These are phyloP conservation scores for Salix udensis DNA, from an alignment of 345 rosid genomes.

Conservation along the genomic window DNA sequence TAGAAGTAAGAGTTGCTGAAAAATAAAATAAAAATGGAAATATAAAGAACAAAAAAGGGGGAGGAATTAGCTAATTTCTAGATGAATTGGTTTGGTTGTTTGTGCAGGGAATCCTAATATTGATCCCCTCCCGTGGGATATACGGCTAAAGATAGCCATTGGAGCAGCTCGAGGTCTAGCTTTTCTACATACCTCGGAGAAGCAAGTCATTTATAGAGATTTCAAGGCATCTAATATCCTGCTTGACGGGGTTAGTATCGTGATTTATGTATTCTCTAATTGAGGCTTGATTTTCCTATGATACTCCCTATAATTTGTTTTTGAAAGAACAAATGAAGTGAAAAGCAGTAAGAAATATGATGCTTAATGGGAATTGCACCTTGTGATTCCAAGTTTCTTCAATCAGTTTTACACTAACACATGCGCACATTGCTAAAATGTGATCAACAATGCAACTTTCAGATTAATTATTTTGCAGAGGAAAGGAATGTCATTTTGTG, in stretches of 20 bases:
- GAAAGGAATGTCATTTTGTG: neutral
- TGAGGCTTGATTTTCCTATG: neutral
- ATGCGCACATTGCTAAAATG: neutral
- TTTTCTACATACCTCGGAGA: conserved; percentile 64
- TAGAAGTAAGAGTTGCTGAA: conserved; percentile 47
- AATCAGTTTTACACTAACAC: neutral
- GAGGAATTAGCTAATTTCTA: neutral
- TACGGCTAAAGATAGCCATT: conserved; percentile 63
- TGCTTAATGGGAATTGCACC: neutral
- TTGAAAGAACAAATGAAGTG: neutral
- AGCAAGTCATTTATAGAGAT: conserved; percentile 76
- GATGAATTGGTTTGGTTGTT: conserved; percentile 2
- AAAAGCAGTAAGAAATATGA: neutral
- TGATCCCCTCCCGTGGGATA: conserved; percentile 77
- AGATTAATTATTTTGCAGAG: too few relatives aligned
- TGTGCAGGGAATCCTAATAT: conserved; percentile 40
- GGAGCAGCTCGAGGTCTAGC: conserved; percentile 85
- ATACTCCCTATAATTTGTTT: neutral
- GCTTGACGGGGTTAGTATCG: conserved; percentile 60
- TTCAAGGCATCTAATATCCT: conserved; percentile 82
- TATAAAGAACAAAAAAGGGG: neutral
- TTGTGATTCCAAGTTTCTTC: neutral
- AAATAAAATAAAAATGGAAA: neutral
- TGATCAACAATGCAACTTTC: neutral
- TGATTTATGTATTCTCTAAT: neutral